A percentile compares a stretch with the other conserved stretches of the same genome.
phyloP scores from a whole-genome alignment of 495 filamentous ascomycete genomes.

The Aspergillus affinis region DNA sequence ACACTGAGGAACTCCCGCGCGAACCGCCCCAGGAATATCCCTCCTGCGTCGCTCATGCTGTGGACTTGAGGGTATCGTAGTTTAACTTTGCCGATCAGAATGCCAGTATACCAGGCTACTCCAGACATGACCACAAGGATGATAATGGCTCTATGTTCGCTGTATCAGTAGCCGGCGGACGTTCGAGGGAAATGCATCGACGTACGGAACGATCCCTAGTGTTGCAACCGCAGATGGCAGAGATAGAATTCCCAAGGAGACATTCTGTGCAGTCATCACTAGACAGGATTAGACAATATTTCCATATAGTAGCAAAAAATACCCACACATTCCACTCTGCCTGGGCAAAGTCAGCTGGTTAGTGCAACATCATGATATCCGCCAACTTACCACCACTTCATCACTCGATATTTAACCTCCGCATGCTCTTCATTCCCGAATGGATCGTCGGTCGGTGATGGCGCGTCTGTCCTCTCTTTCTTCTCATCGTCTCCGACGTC shows the following conservation, averaged over 20 bases:
- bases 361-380: neutral
- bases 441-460: slow-evolving; percentile 23
- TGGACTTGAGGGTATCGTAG: slow-evolving; percentile 50
- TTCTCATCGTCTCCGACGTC: neutral
- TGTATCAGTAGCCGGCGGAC: neutral
- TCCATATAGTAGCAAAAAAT: neutral
- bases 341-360: slow-evolving; percentile 10
- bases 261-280: slow-evolving; percentile 67
- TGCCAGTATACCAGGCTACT: slow-evolving; percentile 55
- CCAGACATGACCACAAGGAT: slow-evolving; percentile 60
- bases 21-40: slow-evolving; percentile 61
- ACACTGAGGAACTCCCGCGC: slow-evolving; percentile 62
- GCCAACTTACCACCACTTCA: slow-evolving; percentile 45
- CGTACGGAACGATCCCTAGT: slow-evolving; percentile 57
- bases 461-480: neutral
- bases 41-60: slow-evolving; percentile 69
- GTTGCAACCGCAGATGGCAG: slow-evolving; percentile 63
- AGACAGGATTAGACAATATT: neutral
- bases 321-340: slow-evolving; percentile 40
- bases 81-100: slow-evolving; percentile 38
- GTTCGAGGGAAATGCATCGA: neutral
- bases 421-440: slow-evolving; percentile 44
- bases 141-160: slow-evolving; percentile 40
- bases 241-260: slow-evolving; percentile 64
- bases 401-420: slow-evolving; percentile 45